Evolutionary conservation across 202 grass and related monocot genomes (phyloP), one percentile per base, ranked within the genome.

Genomic region (Setaria viridis): DNA sequence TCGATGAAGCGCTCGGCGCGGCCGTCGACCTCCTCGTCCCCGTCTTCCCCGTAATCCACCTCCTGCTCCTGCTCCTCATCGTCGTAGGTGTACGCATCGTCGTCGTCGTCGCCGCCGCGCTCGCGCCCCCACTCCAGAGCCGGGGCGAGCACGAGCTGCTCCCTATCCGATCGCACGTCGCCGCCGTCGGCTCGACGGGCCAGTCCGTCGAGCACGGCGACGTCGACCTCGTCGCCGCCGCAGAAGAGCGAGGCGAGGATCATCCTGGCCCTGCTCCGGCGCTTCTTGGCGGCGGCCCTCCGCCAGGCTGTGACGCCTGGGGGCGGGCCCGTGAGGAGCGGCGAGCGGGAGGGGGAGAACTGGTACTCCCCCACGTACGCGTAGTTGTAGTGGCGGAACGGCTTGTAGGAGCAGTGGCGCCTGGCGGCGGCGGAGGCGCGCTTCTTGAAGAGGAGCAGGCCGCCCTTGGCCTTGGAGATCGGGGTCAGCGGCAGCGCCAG

Each of bases 1-100:
- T 94, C 67, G 88, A 99, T 99, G 80, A 99, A 99, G 64, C 88
- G 86, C 86, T 99, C 90, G 0, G 97, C 97, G 9, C 92, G 88
- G 76, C 85, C 76, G 75, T 99, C 97, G 9, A 94, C 88, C 17
- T 82, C 90, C 63, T 76, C 67, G 1, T 91, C 87, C 2, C 70
- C 91, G 0, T 62, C 81, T 1, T 57, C 86, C 11, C 90, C 72
- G 16, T 56, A 56, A 2, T 56, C 72, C 10, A 39, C 48, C 7
- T 11, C 87, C 3, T 59, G 68, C 9, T 81, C 62, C 1, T 89
- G 72, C 4, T 90, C 58, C 0, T 89, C 84, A 0, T 56, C 80
- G 6, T 21, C 25, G 67, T 34, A 12, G n/a, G 6, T 16, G 51
- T 10, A 82, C 14, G 66, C 35, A 10, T 43, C 34, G 19, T 25